Base-by-base conservation (phyloP, 345 rosid species). In the Barbarea vulgaris region DNA sequence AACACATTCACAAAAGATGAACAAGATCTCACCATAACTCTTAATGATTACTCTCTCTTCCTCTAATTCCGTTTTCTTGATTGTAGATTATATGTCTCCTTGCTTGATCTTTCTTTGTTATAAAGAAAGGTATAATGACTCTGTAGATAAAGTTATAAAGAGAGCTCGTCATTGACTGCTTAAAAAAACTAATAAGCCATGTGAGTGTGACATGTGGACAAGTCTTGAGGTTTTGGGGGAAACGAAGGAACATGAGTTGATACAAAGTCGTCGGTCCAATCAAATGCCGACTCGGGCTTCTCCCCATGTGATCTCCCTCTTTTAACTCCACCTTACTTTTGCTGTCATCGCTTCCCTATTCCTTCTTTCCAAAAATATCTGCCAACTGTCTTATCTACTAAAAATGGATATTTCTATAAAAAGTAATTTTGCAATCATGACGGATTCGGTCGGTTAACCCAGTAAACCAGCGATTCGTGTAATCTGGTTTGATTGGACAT, bases 191-290 rank as follows among this genome's bases (percentile, higher is more conserved):
- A 39, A 8, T 8, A 66, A 53, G 51, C 39, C 39, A 39, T 39
- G 63, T 55, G 37, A 64, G 74, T 14, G 41, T 57, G 46, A 57
- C 74, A 75, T 69, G 70, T 76, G 70, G 58, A 53, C 70, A 62
- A 69, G 44, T 63, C 70, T 76, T 76, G 79, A 39, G 18, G 74
- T 42, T 42, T 69, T 69, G 57, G 57, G 58, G 33, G 22, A 50
- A 48, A 37, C 8, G 59, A 30, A 59, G 22, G 64, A 76, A 76
- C 75, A 63, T 62, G 80, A 69, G 27, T 13, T 54, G 33, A 51
- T 42, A 58, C 28, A 4, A 76, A 69, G 15, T 69, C 5, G 75
- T 70, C 75, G 70, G 80, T 54, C 75, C 70, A 76, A 76, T 76
- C 31, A 76, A 3, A 69, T 41, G 19, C 21, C 25, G 50, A 56